Evolutionary conservation across 345 rosid species (phyloP).

Genomic region (Lumnitzera littorea): DNA sequence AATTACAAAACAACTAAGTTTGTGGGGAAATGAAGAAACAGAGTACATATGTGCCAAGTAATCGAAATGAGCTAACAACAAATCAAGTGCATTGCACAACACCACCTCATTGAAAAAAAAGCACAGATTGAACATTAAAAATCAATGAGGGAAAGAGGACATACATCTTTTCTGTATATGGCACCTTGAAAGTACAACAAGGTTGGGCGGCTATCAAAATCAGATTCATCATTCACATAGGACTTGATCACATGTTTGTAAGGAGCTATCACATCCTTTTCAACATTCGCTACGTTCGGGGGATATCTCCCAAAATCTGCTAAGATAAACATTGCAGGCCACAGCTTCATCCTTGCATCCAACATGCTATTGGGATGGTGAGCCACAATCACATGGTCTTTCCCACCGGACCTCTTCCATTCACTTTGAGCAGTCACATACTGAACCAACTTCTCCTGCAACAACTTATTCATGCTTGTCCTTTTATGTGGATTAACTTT

Average conservation of each 20-base stretch:
- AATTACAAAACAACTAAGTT: too few relatives aligned
- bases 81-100: too few relatives aligned
- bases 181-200: conserved; percentile 96
- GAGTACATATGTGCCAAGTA: too few relatives aligned
- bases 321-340: conserved; percentile 75
- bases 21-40: too few relatives aligned
- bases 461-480: conserved; percentile 46
- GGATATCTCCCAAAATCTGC: conserved; percentile 96
- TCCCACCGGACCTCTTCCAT: conserved; percentile 79
- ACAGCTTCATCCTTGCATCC: conserved; percentile 64
- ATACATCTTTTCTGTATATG: conserved; percentile 88
- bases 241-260: conserved; percentile 71
- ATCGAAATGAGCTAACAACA: too few relatives aligned
- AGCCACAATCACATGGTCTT: conserved; percentile 72
- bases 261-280: conserved; percentile 88
- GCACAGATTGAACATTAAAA: too few relatives aligned
- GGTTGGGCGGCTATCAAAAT: conserved; percentile 58
- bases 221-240: conserved; percentile 54
- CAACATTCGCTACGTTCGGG: conserved; percentile 64
- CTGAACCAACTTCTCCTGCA: conserved; percentile 65
- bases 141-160: conserved; percentile 20
- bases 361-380: conserved; percentile 97
- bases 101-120: too few relatives aligned
- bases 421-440: conserved; percentile 50
- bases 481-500: conserved; percentile 53